A percentile compares a stretch with the other conserved stretches of the same genome.
Conservation (phyloP, 1,284 basidiomycete species). For the Trametes polyzona region DNA sequence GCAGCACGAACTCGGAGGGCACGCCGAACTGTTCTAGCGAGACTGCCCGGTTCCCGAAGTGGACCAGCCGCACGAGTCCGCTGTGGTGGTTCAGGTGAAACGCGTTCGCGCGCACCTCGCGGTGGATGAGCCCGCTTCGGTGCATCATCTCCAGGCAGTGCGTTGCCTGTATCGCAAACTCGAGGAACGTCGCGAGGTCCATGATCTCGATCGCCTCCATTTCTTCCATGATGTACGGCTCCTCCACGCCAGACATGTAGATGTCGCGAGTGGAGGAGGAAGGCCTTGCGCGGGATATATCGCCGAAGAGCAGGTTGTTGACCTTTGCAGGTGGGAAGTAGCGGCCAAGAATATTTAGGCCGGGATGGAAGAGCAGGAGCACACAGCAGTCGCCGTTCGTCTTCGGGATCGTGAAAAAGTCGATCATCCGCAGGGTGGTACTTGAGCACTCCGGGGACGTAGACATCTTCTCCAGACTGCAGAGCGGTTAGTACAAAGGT, state of each 20-base stretch:
- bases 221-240: conserved; percentile 51
- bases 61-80: conserved; percentile 67
- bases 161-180: conserved; percentile 77
- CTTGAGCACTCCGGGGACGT: conserved; percentile 54
- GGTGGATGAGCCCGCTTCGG: conserved; percentile 64
- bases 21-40: conserved; percentile 72
- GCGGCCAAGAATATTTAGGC: conserved; percentile 64
- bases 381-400: conserved; percentile 68
- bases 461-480: conserved; percentile 57
- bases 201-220: conserved; percentile 68
- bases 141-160: conserved; percentile 70
- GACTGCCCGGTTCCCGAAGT: conserved; percentile 76
- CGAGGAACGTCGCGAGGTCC: conserved; percentile 74
- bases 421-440: conserved; percentile 59
- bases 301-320: conserved; percentile 67
- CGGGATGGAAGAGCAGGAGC: conserved; percentile 66
- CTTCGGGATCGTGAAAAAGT: conserved; percentile 65
- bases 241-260: conserved; percentile 53
- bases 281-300: conserved; percentile 47
- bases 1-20: conserved; percentile 66
- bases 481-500: neutral
- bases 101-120: conserved; percentile 76
- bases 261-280: conserved; percentile 50
- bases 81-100: conserved; percentile 73
- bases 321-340: conserved; percentile 70